Evolutionary conservation across 129 eudicot genomes (phyloP), one percentile per base, ranked within the genome.

Genomic region (Pittosporum tobira): DNA sequence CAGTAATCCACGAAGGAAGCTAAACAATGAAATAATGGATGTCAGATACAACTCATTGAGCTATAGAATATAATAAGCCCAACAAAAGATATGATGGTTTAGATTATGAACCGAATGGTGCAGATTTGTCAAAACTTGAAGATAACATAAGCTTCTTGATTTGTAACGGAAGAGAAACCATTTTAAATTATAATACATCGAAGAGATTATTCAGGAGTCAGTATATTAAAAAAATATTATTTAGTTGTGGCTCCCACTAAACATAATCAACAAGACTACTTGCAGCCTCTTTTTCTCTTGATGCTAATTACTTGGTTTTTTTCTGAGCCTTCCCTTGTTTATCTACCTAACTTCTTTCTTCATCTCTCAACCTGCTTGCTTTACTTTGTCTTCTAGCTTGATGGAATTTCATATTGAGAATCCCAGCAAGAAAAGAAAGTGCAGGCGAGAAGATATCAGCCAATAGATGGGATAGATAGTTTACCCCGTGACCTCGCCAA

Each of bases 401-500:
- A 60, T 61, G 65, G 42, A 61, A 14, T 29, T 62, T 1, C 19
- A 62, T 31, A 49, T 13, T 25, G 58, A 49, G n/a, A 34, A 49
- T 13, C 36, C n/a, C 22, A 23, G 9, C 3, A 52, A 53, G 51
- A 70, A 45, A 62, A 51, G 29, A 12, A 31, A 29, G 2, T 34
- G 49, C 47, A 26, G 16, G 14, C 36, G 0, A 13, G 16, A 50
- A 42, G 54, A 70, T 15, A 62, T 44, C 30, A 70, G 13, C 56
- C 28, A n/a, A 21, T 0, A 37, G 29, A 31, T 23, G 25, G 20
- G 56, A 48, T 83, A 15, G 61, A 73, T 18, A 52, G 19, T 28
- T 62, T 79, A 3, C 83, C 87, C 0, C 40, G 26, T 21, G 93
- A 83, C 24, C 59, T 79, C 5, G 62, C 72, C 51, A 62, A 77